Evolutionary conservation across 2,329 filamentous ascomycete genomes (phyloP), one percentile per base, ranked within the genome.

Genomic region (Botrytis squamosa): DNA sequence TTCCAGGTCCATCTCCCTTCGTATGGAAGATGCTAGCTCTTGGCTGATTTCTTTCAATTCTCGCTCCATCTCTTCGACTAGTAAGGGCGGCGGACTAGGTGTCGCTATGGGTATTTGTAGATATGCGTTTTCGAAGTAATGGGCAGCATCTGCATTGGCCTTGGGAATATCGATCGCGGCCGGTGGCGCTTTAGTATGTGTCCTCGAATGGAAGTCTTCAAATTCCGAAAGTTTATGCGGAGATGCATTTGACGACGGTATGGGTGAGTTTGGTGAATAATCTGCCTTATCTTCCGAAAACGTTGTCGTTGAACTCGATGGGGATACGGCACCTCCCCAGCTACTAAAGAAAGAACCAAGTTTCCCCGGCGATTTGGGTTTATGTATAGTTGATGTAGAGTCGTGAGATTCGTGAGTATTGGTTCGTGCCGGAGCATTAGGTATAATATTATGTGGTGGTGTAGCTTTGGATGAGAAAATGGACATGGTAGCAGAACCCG

Each of bases 1-100:
- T 83, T 99, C 96, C 46, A 99, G 84, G 78, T 99, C 96, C 89
- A 99, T 95, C 85, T 99, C 96, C 75, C 96, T 90, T 79, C 93
- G 90, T 80, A 99, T 98, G 42, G 96, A 98, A 77, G 91, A 89
- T 49, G 96, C 96, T 82, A 99, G 86, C 86, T 99, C 96, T 75
- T 91, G 89, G 85, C 94, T 97, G 84, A 99, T 95, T 83, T 95
- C 93, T 79, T 93, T 93, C 77, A 99, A 84, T 86, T 99, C 96
- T 82, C 94, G 92, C 85, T 99, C 96, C 85, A 99, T 91, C 82
- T 97, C 94, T 82, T 94, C 90, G 80, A 97, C 88, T 82, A 94
- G 83, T 76, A 81, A 79, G 82, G 78, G 86, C 20, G 72, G 38
- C 77, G 86, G 84, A 78, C 82, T 79, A 68, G 75, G 77, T 75